Evolutionary conservation across 805 yeast genomes (phyloP), one percentile per base, ranked within the genome.

Genomic region (Tetrapisispora nanseiensis): DNA sequence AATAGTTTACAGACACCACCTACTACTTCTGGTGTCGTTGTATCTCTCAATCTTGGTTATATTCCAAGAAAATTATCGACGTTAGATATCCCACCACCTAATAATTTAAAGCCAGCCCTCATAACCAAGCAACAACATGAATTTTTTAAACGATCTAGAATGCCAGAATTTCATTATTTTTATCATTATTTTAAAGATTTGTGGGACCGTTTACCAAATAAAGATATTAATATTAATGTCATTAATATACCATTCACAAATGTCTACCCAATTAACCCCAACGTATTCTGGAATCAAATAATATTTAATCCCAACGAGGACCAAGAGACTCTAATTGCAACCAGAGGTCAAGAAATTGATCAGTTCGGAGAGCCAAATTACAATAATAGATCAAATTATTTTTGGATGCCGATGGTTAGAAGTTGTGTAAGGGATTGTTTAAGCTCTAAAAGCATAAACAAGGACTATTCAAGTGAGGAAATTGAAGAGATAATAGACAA

Each of bases 171-270:
- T 41, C 63, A 58, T 43, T 53, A 45, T 32, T 56, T 53, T 39
- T 61, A 47, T 40, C 65, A 61, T 42, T 51, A 55, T 35, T 56
- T 44, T 33, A 56, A 53, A 32, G 34, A 41, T 23, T 37, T 61
- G 1, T 61, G 63, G 61, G 62, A 58, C 24, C 54, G 59, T 33
- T 38, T 61, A 19, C 65, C 65, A 16, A 48, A 50, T 29, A 46
- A 49, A 39, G 49, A 51, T 30, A 48, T 59, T n/a, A 53, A 54
- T 41, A 48, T 61, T 7, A 57, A 50, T 26, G 50, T 61, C 11
- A 50, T 59, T 20, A 61, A 61, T 46, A 58, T 61, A 19, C 64
- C 64, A 6, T 61, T 61, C 35, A 61, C 61, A 6, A 59, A 59
- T 42, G 63, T 61, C 4, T 53, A 43, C 38, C 64, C 65, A 2